Percentiles rank a stretch among this genome's conserved stretches.
phyloP scores from a whole-genome alignment of 1,139 yeast genomes.

The Pichia sp. region DNA sequence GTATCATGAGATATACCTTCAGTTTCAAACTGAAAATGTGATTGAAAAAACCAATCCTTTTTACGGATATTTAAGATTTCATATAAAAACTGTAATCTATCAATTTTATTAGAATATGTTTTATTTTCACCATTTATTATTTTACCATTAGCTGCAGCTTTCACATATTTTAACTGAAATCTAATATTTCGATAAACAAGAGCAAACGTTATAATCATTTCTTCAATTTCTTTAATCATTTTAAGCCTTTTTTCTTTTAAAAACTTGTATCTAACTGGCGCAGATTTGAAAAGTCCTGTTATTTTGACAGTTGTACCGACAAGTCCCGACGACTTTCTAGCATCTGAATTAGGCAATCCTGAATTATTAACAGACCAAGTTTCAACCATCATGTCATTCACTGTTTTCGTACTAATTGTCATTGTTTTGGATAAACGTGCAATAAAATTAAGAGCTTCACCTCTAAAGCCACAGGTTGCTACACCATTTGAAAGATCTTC shows the following conservation, averaged over 20 bases:
- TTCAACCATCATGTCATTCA: conserved; percentile 30
- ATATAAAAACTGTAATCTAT: conserved; percentile 20
- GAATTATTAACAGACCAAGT: conserved; percentile 32
- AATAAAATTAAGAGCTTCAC: conserved; percentile 73
- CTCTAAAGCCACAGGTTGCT: conserved; percentile 69
- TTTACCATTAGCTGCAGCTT: conserved; percentile 16
- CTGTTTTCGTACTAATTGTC: conserved; percentile 32
- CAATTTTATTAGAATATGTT: conserved; percentile 11
- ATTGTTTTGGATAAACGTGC: conserved; percentile 42
- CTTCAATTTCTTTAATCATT: conserved; percentile 26
- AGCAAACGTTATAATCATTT: conserved; percentile 31
- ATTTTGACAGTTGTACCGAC: conserved; percentile 36
- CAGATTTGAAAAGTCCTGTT: conserved; percentile 29
- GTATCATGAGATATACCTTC: conserved; percentile 3
- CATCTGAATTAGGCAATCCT: conserved; percentile 27
- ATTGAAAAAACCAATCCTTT: conserved; percentile 18
- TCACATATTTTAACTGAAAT: conserved; percentile 28
- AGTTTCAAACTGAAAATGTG: conserved; percentile 12
- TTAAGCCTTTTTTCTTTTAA: conserved; percentile 26
- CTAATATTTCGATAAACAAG: conserved; percentile 31
- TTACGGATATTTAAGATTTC: conserved; percentile 19
- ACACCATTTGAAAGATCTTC: conserved; percentile 44
- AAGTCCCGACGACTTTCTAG: conserved; percentile 26
- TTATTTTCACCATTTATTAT: conserved; percentile 11
- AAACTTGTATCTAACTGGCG: conserved; percentile 35